These are phyloP conservation scores for Curvularia spicifera DNA, from an alignment of 2,329 filamentous ascomycete genomes.

Conservation along the genomic window DNA sequence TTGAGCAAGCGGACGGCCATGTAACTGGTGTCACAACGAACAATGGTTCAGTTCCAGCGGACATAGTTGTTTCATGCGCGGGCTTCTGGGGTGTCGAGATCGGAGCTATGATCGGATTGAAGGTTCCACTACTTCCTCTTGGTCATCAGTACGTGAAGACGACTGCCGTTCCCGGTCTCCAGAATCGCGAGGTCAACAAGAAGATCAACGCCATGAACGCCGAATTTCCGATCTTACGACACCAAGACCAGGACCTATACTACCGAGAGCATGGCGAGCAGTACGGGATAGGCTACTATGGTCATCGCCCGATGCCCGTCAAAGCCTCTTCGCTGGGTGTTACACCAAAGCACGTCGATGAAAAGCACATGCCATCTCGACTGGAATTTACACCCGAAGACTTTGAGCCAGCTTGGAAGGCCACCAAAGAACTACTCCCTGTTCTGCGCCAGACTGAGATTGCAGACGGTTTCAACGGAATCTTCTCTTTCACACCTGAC, in stretches of 20 bases:
- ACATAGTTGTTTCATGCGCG: constrained; percentile 68
- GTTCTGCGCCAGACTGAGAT: constrained; percentile 59
- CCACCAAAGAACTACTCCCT: constrained; percentile 62
- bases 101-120: constrained; percentile 65
- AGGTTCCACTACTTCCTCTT: constrained; percentile 65
- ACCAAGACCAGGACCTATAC: constrained; percentile 70
- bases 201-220: constrained; percentile 58
- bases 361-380: constrained; percentile 69
- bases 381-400: constrained; percentile 66
- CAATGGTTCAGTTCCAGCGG: constrained; percentile 59
- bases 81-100: constrained; percentile 72
- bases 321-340: constrained; percentile 61
- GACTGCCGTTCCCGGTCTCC: constrained; percentile 57
- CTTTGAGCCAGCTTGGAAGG: constrained; percentile 66
- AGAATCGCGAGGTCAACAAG: constrained; percentile 50
- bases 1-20: constrained; percentile 56
- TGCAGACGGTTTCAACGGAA: constrained; percentile 68
- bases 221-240: constrained; percentile 63
- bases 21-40: constrained; percentile 65
- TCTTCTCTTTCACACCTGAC: constrained; percentile 71
- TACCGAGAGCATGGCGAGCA: constrained; percentile 69
- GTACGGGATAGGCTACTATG: constrained; percentile 69
- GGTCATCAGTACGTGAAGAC: constrained; percentile 71
- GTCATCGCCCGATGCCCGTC: constrained; percentile 67
- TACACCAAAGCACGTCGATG: constrained; percentile 61